phyloP scores from a whole-genome alignment of 352 stramenopile genomes.

The Thraustotheca clavata region DNA sequence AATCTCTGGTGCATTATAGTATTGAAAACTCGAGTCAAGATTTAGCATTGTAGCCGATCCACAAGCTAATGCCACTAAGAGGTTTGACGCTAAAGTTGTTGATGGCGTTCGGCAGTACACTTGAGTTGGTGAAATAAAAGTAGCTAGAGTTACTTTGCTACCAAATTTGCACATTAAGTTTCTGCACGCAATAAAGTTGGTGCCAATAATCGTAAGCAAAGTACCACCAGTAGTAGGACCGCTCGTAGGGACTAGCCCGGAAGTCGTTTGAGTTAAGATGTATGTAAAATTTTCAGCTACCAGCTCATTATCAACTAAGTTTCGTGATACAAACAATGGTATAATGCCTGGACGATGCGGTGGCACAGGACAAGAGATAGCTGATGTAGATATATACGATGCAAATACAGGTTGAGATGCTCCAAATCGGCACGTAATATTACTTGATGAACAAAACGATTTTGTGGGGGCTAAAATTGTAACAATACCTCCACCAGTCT shows the following conservation, averaged over 20 bases:
- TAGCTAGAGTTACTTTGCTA: conserved; percentile 11
- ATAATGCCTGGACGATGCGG: conserved; percentile 23
- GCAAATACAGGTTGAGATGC: conserved; percentile 12
- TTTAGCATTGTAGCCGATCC: conserved; percentile 23
- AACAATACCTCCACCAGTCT: not conserved
- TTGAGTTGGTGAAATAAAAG: not conserved
- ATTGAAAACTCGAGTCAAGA: conserved; percentile 29
- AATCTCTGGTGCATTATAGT: conserved; percentile 20
- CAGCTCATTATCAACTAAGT: conserved; percentile 39
- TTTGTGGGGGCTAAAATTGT: not conserved
- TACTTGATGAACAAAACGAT: not conserved
- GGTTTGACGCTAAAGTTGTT: conserved; percentile 2
- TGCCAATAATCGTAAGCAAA: conserved; percentile 25
- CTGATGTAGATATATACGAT: conserved; percentile 25
- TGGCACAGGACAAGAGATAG: conserved; percentile 29
- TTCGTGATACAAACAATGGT: conserved; percentile 38
- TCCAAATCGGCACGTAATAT: conserved; percentile 35
- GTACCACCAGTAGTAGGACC: conserved; percentile 30
- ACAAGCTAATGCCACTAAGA: conserved; percentile 29
- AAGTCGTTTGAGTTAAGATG: not conserved
- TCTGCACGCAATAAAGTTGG: conserved; percentile 21
- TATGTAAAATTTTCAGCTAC: conserved; percentile 29
- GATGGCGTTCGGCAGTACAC: conserved; percentile 29
- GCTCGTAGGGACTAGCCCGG: conserved; percentile 23
- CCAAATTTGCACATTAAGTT: conserved; percentile 30